These are phyloP conservation scores for Tritrichomonas musculus DNA, from an alignment of 208 protist genomes.

Conservation along the genomic window DNA sequence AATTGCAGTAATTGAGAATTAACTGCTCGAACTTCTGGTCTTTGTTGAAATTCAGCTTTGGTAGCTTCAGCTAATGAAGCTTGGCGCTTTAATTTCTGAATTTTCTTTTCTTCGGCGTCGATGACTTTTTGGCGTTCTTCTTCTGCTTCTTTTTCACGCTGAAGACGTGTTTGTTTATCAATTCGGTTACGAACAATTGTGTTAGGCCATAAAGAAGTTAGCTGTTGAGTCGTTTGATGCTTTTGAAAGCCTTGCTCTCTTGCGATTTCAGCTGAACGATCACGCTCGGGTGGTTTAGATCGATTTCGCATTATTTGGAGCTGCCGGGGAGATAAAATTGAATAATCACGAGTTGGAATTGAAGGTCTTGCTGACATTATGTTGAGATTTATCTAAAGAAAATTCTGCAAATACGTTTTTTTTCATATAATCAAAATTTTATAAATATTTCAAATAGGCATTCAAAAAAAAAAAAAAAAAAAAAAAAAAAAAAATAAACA, in stretches of 20 bases:
- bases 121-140: not conserved
- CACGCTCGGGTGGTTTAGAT: not conserved
- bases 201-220: not conserved
- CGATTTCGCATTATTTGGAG: not conserved
- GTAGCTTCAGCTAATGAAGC: not conserved
- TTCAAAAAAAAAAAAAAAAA: no score
- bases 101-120: slow-evolving; percentile 16
- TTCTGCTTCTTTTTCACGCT: slow-evolving; percentile 14
- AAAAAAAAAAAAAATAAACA: no score
- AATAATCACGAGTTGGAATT: not conserved
- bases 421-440: no score
- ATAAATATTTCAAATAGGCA: no score
- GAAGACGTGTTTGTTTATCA: not conserved
- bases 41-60: not conserved
- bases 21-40: not conserved
- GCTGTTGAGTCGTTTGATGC: not conserved
- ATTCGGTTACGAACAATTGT: not conserved
- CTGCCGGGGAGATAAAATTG: not conserved
- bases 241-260: not conserved
- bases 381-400: no score
- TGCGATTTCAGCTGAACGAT: not conserved
- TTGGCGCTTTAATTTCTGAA: not conserved
- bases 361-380: not conserved
- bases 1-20: not conserved
- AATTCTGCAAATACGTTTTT: no score